Conservation (phyloP, 805 yeast genomes). For the Nakazawaea populi region DNA sequence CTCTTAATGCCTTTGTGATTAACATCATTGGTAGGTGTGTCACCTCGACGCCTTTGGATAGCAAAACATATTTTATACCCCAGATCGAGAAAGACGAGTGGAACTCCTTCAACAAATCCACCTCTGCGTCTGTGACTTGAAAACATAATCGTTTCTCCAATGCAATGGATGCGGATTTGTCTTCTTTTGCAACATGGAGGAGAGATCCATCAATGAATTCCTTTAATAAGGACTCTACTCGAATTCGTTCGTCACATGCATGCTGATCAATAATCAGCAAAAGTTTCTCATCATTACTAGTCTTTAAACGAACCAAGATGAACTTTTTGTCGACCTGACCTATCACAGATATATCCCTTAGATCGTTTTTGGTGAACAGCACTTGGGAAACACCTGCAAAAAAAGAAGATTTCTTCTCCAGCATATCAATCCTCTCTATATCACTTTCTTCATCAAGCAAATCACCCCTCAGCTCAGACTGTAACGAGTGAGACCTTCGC, state of each 20-base stretch:
- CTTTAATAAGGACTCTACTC: constrained; percentile 45
- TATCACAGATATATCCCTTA: constrained; percentile 28
- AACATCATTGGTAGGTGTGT: constrained; percentile 42
- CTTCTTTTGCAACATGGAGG: no score
- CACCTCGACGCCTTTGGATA: constrained; percentile 16
- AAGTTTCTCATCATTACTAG: constrained; percentile 1
- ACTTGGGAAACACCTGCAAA: constrained; percentile 10
- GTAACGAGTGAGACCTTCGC: not conserved
- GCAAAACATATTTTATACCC: constrained; percentile 31
- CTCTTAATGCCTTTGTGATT: constrained; percentile 23
- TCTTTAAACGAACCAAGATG: constrained; percentile 36
- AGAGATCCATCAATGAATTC: constrained; percentile 25
- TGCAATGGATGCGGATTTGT: not conserved
- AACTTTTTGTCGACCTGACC: constrained; percentile 63
- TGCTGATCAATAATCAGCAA: constrained; percentile 67
- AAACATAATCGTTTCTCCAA: constrained; percentile 12
- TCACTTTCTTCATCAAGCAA: not conserved
- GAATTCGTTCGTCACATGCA: constrained; percentile 75
- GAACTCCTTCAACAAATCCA: constrained; percentile 24
- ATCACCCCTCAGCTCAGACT: no score
- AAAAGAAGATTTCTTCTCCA: constrained; percentile 6
- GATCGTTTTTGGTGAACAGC: constrained; percentile 16
- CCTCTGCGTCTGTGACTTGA: constrained; percentile 24
- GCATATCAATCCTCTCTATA: not conserved
- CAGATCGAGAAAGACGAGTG: constrained; percentile 28